Conservation (phyloP, 2,329 filamentous ascomycete genomes). For the Aspergillus ruber region DNA sequence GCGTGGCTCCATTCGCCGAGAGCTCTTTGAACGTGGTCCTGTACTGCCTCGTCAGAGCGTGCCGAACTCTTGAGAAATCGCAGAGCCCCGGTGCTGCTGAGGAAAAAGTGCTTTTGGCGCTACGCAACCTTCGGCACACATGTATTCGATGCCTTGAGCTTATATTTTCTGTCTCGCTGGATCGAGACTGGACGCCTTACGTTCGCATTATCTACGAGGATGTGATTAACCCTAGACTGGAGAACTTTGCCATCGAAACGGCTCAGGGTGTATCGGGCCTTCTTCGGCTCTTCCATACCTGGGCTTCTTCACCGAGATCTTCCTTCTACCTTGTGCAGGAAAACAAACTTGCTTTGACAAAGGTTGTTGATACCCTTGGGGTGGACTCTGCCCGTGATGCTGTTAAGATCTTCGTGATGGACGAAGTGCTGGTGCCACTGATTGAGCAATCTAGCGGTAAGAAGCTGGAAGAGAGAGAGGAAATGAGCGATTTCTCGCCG, state of each 20-base stretch:
- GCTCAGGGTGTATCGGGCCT: conserved; percentile 82
- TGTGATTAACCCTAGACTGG: conserved; percentile 68
- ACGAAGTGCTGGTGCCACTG: conserved; percentile 64
- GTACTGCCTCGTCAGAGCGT: conserved; percentile 71
- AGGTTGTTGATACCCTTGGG: conserved; percentile 65
- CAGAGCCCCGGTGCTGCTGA: conserved; percentile 22
- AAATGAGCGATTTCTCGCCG: conserved; percentile 34
- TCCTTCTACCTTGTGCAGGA: conserved; percentile 64
- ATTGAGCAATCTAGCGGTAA: conserved; percentile 53
- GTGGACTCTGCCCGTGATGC: conserved; percentile 73
- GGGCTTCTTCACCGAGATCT: conserved; percentile 63
- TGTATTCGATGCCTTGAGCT: conserved; percentile 77
- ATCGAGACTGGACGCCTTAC: conserved; percentile 67
- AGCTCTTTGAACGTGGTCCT: conserved; percentile 69
- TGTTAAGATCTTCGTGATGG: conserved; percentile 75
- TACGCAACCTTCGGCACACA: conserved; percentile 46
- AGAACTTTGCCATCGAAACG: conserved; percentile 75
- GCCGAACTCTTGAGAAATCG: conserved; percentile 43
- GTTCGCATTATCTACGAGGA: conserved; percentile 65
- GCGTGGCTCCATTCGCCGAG: conserved; percentile 61
- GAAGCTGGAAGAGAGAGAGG: conserved; percentile 47
- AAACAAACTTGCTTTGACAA: conserved; percentile 55
- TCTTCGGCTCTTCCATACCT: conserved; percentile 72
- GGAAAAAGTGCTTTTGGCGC: conserved; percentile 24
- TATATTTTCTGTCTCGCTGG: conserved; percentile 66